Evolutionary conservation across 2,329 filamentous ascomycete genomes (phyloP), one percentile per base, ranked within the genome.

Genomic region (Ilyonectria destructans): DNA sequence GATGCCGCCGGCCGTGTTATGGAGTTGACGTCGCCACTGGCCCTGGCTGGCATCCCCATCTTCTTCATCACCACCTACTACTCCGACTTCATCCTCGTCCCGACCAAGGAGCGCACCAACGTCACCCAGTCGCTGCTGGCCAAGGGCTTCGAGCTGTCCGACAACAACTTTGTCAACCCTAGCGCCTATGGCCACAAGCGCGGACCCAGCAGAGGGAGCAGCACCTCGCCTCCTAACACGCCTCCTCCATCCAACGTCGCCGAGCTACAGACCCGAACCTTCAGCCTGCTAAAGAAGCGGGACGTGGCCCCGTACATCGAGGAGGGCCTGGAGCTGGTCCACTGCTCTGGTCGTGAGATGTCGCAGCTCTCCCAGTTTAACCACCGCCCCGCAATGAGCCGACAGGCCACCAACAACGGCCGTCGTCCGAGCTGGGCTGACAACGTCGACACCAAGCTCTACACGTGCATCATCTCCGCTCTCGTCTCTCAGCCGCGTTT

Each of bases 11-110:
- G 95, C 74, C 90, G 95, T 63, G 96, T 99, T 7, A 89, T 98
- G 75, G 96, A 98, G 78, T 82, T 99, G 69, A 98, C 95, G 8
- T 95, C 92, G 60, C 96, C 96, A 6, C 86, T 98, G 35, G 96
- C 96, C 31, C 87, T 98, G 79, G 96, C 96, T 57, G 94, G 94
- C 74, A 96, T 98, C 59, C 93, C 96, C 60, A 97, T 99, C 78
- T 98, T 98, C 85, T 98, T 98, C 87, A 97, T 98, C 80, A 98
- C 96, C 4, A 98, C 95, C 35, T 99, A 98, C 82, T 98, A 97
- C 82, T 96, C 93, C 37, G 96, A 99, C 83, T 98, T 97, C 82
- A 97, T 99, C 75, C 88, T 98, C 40, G 94, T 98, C 1, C 95
- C 96, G 1, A 87, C 87, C 60, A 93, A 91, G 77, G 90, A 92